Base-by-base conservation (phyloP, 441 rosid genomes). In the Raphanus hybrid region DNA sequence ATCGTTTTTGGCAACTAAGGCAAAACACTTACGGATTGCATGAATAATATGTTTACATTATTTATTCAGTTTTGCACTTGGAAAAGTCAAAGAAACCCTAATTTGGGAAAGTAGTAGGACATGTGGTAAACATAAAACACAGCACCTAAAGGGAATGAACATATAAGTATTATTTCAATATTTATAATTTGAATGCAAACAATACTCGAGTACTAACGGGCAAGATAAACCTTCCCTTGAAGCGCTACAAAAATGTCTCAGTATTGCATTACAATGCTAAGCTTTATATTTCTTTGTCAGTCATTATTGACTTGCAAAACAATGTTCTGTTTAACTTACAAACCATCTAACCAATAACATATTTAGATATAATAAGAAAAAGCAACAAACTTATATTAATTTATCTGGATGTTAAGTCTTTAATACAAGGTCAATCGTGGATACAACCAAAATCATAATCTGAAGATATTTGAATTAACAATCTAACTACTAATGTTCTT, bases 181-280 rank as follows among this genome's bases (percentile, higher is more conserved):
- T 59, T 23, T 34, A 20, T 45, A 65, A 9, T 41, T 4, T 14
- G 20, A 32, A 70, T 64, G 35, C 27, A 3, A 70, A 64, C 60
- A 58, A 32, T 26, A 32, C 45, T 72, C 35, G 41, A 70, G 75
- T 57, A 69, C 3, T 6, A 29, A 35, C 37, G 75, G 79, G 10
- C 76, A 65, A 65, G 82, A 64, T 75, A 75, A 20, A 45, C 80
- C 80, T 77, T 70, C 80, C 75, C 15, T 35, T 64, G 75, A 20
- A 41, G 26, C 70, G 16, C 65, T 43, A 76, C 60, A 58, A 52
- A 66, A 18, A 34, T 32, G 48, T 14, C 45, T 58, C 50, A 1
- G 1, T 37, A 37, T 37, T 78, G 34, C 48, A 29, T 14, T 43
- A 65, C 67, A 54, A 39, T 9, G 41, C 68, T 59, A 16, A 58